Percentiles rank a stretch among this genome's conserved stretches.
Evolutionary conservation across 495 filamentous ascomycete genomes (phyloP).

Genomic region (Talaromyces ruber): DNA sequence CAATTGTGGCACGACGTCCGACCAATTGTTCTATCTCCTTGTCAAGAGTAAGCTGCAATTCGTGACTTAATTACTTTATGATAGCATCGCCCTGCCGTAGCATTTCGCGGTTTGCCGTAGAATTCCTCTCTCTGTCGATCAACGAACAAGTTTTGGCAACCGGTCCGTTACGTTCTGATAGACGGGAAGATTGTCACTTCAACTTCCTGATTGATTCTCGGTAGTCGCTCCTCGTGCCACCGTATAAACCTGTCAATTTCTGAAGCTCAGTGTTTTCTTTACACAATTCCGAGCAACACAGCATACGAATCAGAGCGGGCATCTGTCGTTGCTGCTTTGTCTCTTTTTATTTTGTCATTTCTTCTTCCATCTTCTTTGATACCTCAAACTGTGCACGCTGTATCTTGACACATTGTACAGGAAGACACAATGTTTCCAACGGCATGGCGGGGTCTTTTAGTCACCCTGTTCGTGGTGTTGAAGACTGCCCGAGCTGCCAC

Average conservation of each 20-base stretch:
- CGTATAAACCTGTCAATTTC: not conserved
- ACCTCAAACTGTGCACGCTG: not conserved
- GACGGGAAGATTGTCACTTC: not conserved
- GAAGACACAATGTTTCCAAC: not conserved
- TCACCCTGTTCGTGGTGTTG: not conserved
- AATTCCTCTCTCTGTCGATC: not conserved
- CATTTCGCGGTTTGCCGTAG: not conserved
- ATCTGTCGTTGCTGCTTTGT: not conserved
- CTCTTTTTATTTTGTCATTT: not conserved
- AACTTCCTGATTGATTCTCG: not conserved
- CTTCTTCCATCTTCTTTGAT: not conserved
- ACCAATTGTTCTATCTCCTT: not conserved
- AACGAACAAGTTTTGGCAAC: not conserved
- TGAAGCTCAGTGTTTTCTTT: not conserved
- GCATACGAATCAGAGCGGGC: not conserved
- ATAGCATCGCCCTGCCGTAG: not conserved
- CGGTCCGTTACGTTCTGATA: not conserved
- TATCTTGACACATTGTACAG: not conserved
- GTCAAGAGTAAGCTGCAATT: not conserved
- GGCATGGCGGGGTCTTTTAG: not conserved
- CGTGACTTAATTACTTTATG: not conserved
- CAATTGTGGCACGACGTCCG: not conserved
- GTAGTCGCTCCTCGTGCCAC: not conserved
- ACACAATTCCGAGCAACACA: not conserved
- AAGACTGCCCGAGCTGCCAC: not conserved